A percentile compares a stretch with the other conserved stretches of the same genome.
phyloP scores from a whole-genome alignment of 75 land plant genomes.

The Ceratopteris richardii region DNA sequence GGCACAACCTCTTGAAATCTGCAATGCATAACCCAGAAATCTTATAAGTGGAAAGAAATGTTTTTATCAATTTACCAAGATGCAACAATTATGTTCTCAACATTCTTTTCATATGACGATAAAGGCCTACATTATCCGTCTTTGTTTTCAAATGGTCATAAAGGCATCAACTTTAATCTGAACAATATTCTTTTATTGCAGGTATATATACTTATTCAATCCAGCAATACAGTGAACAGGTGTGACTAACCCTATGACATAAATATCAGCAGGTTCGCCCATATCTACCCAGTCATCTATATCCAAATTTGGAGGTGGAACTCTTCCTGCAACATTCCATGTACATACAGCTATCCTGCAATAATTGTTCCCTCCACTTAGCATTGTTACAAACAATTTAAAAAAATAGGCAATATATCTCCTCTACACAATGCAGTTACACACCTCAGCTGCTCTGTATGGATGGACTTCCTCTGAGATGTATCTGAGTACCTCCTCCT shows the following conservation, averaged over 20 bases:
- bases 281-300: slow-evolving; percentile 62
- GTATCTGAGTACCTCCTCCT: slow-evolving; percentile 61
- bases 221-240: not conserved
- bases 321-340: slow-evolving; percentile 90
- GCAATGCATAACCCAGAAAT: slow-evolving; percentile 4
- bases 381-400: not conserved
- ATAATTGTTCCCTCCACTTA: not conserved
- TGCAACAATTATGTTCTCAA: no score
- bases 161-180: not conserved
- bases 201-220: not conserved
- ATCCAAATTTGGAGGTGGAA: slow-evolving; percentile 66
- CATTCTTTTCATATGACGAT: not conserved
- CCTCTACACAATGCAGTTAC: slow-evolving; percentile 3
- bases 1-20: slow-evolving; percentile 35
- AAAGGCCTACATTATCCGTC: not conserved
- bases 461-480: slow-evolving; percentile 44
- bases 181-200: not conserved
- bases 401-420: not conserved
- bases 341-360: slow-evolving; percentile 66
- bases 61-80: no score
- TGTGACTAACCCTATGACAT: slow-evolving; percentile 73
- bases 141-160: not conserved
- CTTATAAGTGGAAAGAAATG: no score
- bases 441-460: slow-evolving; percentile 52
- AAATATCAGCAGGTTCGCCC: slow-evolving; percentile 73